Base-by-base conservation (phyloP, 495 filamentous ascomycete genomes). In the Talaromyces stipitatus region DNA sequence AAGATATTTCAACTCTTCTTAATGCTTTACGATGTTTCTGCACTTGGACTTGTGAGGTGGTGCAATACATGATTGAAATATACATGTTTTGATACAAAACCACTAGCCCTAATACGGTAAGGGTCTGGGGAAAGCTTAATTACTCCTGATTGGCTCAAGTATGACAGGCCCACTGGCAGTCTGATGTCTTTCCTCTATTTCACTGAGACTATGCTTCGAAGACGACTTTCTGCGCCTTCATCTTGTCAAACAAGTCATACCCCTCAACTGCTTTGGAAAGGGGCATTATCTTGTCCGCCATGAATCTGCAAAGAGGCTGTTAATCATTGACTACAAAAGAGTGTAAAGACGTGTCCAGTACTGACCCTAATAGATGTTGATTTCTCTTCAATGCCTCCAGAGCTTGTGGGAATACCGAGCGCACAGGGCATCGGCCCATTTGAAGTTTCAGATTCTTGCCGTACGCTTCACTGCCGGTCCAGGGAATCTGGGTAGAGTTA, bases 261-360 rank as follows among this genome's bases (percentile, higher is more conserved):
- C 87, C 94, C 67, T 92, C 88, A 12, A 91, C 85, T 2, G 91
- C 94, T 59, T 90, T 75, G 2, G 82, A 81, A 41, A 97, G 77
- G 20, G 89, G 89, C 90, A 97, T 95, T 63, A 96, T 87, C 66
- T 92, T 91, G 58, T 96, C 90, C 7, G 86, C 83, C 89, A 97
- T 95, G 76, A 96, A 96, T 41, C 91, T 91, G 60, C 63, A 23
- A 47, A 33, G 57, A 28, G n/a, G 41, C 47, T 30, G 48, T 68
- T 41, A 71, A 59, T 45, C 30, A 65, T 54, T 56, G 55, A 50
- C 47, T n/a, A 51, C 36, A 54, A 6, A 36, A 57, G 26, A 11
- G 23, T 30, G 27, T 26, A 20, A n/a, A 4, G 3, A 1, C 8
- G 9, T 28, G 12, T 5, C 6, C 20, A 48, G n/a, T 11, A 73